Percentiles rank a stretch among this genome's conserved stretches.
Evolutionary conservation across 495 filamentous ascomycete genomes (phyloP).

Genomic region (Trichoderma gamsii): DNA sequence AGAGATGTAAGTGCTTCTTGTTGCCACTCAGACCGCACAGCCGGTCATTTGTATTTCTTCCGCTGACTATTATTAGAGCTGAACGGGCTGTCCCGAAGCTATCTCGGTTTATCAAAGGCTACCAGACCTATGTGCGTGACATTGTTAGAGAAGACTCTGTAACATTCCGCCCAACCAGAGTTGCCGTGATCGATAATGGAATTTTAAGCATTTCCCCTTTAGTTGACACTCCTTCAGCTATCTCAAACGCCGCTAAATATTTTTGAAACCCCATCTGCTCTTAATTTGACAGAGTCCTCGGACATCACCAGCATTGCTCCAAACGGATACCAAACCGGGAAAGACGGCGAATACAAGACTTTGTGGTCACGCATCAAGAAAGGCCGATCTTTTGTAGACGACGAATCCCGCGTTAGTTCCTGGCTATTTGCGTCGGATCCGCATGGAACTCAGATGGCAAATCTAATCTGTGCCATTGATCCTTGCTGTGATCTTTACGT

Average conservation of each 20-base stretch:
- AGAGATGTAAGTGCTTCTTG: neutral
- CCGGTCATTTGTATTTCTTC: too few relatives aligned
- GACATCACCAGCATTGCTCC: too few relatives aligned
- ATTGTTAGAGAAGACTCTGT: too few relatives aligned
- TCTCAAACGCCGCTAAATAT: neutral
- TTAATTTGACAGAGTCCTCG: too few relatives aligned
- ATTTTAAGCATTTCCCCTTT: slow-evolving; percentile 15
- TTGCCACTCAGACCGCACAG: too few relatives aligned
- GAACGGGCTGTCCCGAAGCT: neutral
- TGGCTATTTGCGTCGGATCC: slow-evolving; percentile 20
- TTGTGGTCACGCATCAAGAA: slow-evolving; percentile 15
- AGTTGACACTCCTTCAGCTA: too few relatives aligned
- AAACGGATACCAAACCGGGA: too few relatives aligned
- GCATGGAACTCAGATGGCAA: slow-evolving; percentile 21
- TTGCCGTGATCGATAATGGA: slow-evolving; percentile 19
- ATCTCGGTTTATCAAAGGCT: neutral
- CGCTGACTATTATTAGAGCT: neutral
- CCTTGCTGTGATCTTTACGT: slow-evolving; percentile 19
- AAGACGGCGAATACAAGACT: neutral
- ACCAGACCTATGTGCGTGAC: too few relatives aligned
- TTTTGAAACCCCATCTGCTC: too few relatives aligned
- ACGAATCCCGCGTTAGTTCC: neutral
- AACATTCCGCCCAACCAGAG: neutral
- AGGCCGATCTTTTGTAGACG: slow-evolving; percentile 18
- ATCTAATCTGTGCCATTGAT: slow-evolving; percentile 22